A percentile compares a stretch with the other conserved stretches of the same genome.
Conservation (phyloP, 257 asterid species). For the Gynochthodes officinalis region DNA sequence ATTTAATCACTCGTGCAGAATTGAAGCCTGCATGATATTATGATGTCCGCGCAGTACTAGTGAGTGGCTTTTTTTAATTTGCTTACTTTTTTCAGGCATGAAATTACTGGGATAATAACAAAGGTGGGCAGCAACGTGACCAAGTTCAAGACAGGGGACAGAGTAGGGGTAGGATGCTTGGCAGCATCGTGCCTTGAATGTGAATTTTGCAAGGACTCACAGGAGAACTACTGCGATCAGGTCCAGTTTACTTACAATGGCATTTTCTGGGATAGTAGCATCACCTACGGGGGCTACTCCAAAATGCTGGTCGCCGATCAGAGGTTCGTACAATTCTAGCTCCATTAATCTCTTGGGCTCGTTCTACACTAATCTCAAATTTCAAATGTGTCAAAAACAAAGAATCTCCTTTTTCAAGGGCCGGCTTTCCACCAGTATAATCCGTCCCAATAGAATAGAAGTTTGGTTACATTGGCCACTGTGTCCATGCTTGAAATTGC, state of each 20-base stretch:
- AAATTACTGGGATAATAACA: constrained; percentile 67
- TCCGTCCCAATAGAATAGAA: no score
- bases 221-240: constrained; percentile 77
- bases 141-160: constrained; percentile 63
- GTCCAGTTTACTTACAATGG: constrained; percentile 73
- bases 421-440: no score
- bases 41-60: no score
- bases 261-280: constrained; percentile 84
- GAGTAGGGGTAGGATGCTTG: constrained; percentile 83
- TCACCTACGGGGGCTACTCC: constrained; percentile 94
- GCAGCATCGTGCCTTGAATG: constrained; percentile 79
- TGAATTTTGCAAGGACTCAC: constrained; percentile 54
- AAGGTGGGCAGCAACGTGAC: constrained; percentile 71
- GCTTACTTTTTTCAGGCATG: constrained; percentile 64
- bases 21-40: no score
- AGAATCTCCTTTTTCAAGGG: no score
- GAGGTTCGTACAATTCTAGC: constrained; percentile 28
- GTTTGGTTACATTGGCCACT: no score
- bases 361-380: no score
- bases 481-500: no score
- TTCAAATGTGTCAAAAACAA: no score
- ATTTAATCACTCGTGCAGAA: no score
- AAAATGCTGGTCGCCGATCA: constrained; percentile 61
- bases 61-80: no score
- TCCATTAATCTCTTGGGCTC: no score